A percentile compares a stretch with the other conserved stretches of the same genome.
Conservation (phyloP, 1,284 basidiomycete genomes). For the Apiotrichum domesticum region DNA sequence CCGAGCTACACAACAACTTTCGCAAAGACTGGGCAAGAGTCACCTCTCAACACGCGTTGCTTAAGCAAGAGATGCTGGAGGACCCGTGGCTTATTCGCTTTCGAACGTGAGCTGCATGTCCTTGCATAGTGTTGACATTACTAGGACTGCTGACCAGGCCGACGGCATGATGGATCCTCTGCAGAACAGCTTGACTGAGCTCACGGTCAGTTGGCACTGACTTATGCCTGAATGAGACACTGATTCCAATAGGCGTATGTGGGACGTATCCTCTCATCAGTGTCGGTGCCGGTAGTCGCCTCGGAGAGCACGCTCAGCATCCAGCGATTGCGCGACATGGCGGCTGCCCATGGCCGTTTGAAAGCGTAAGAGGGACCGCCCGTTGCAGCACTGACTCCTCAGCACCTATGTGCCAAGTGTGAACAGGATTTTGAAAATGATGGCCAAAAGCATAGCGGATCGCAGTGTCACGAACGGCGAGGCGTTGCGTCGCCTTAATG, state of each 20-base stretch:
- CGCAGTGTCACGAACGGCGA: constrained; percentile 91
- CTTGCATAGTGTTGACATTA: constrained; percentile 2
- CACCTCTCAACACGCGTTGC: constrained; percentile 69
- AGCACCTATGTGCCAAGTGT: constrained; percentile 76
- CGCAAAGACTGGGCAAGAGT: constrained; percentile 67
- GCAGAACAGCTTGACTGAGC: constrained; percentile 56
- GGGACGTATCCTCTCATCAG: constrained; percentile 22
- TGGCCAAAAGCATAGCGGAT: constrained; percentile 85
- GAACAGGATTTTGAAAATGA: constrained; percentile 82
- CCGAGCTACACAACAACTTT: constrained; percentile 10
- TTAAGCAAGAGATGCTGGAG: constrained; percentile 86
- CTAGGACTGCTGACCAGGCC: constrained; percentile 61
- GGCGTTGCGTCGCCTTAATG: constrained; percentile 60
- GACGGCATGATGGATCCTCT: constrained; percentile 94
- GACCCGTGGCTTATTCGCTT: constrained; percentile 96
- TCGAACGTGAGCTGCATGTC: constrained; percentile 58
- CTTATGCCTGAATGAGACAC: no score
- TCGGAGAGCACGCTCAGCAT: constrained; percentile 27
- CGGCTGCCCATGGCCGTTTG: constrained; percentile 29
- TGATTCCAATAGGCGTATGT: constrained; percentile 22
- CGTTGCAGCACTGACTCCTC: constrained; percentile 42
- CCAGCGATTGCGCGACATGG: constrained; percentile 19
- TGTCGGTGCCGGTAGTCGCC: constrained; percentile 21
- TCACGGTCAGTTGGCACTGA: constrained; percentile 19
- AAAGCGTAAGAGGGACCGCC: constrained; percentile 17